Base-by-base conservation (phyloP, 495 filamentous ascomycete genomes). In the Neurospora sp. region DNA sequence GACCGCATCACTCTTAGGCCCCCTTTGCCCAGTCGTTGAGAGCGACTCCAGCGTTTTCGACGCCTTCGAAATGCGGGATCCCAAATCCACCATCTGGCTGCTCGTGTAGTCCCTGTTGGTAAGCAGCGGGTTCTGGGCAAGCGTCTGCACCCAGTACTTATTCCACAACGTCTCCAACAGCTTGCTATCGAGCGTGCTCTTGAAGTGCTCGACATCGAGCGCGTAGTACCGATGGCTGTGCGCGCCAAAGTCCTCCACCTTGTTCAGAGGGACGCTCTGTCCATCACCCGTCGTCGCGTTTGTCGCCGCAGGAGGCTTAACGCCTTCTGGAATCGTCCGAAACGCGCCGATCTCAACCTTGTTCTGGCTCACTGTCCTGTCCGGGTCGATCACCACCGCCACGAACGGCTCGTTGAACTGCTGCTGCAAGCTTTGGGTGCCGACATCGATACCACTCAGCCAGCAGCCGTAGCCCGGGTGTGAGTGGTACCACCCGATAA, bases 391-490 rank as follows among this genome's bases (percentile, higher is more conserved):
- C 44, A 99, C 96, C 71, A 99, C 93, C 27, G 96, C 96, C 49
- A 97, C 88, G 80, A 97, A 98, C 39, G 96, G 96, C 76, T 97
- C 96, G 42, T 88, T 87, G 81, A 91, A 92, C 41, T 83, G 79
- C 85, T 99, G 96, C 80, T 98, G 93, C 75, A 89, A 89, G 73
- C 86, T 84, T 80, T 99, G 92, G 23, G 96, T 99, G 49, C 86
- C 85, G 23, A 98, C 96, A 80, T 99, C 96, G 80, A 98, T 98
- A 37, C 96, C 96, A 44, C 90, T 93, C 27, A 99, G 87, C 96
- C 96, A 99, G 85, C 96, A 99, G 10, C 96, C 96, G 79, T 99
- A 99, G 11, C 96, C 96, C 0, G 96, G 96, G 79, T 99, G 96
- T 75, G 90, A 93, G 84, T 99, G 96, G 80, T 99, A 99, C 96